phyloP scores from a whole-genome alignment of 2,329 filamentous ascomycete species.

The Trichoderma asperellum region DNA sequence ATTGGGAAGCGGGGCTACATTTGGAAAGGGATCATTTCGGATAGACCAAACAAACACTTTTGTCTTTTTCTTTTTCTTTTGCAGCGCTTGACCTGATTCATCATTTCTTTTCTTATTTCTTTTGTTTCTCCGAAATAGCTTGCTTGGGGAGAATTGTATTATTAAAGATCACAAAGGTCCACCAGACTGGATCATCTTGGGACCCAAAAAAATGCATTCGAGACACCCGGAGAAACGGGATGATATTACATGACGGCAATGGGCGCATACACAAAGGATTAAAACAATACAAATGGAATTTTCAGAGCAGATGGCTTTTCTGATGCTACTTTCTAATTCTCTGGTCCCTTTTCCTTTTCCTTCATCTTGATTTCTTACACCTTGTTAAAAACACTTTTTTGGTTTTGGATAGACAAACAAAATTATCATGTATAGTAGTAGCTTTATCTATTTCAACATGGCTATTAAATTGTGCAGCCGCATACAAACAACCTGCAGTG shows the following conservation, averaged over 20 bases:
- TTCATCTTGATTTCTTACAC: not conserved
- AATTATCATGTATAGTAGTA: conserved; percentile 5
- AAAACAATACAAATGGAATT: conserved; percentile 1
- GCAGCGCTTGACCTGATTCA: conserved; percentile 2
- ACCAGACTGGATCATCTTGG: conserved; percentile 16
- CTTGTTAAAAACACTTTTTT: not conserved
- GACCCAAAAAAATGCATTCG: conserved; percentile 7
- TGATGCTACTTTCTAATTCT: not conserved
- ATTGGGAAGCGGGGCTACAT: conserved; percentile 9
- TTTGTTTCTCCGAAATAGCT: conserved; percentile 1
- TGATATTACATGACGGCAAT: conserved; percentile 13
- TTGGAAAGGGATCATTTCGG: conserved; percentile 1
- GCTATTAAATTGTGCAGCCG: conserved; percentile 7
- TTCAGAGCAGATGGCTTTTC: not conserved
- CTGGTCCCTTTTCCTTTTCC: not conserved
- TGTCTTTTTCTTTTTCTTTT: not conserved
- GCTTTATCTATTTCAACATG: not conserved
- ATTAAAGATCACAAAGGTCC: conserved; percentile 16
- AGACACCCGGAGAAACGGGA: not conserved
- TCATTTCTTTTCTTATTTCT: not conserved
- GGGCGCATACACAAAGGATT: conserved; percentile 5
- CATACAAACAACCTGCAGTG: not conserved
- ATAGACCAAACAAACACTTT: not conserved
- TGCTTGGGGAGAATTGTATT: conserved; percentile 14
- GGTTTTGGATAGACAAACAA: conserved; percentile 19